These are phyloP conservation scores for Hemileia vastatrix DNA, from an alignment of 1,284 basidiomycete genomes.

Conservation along the genomic window DNA sequence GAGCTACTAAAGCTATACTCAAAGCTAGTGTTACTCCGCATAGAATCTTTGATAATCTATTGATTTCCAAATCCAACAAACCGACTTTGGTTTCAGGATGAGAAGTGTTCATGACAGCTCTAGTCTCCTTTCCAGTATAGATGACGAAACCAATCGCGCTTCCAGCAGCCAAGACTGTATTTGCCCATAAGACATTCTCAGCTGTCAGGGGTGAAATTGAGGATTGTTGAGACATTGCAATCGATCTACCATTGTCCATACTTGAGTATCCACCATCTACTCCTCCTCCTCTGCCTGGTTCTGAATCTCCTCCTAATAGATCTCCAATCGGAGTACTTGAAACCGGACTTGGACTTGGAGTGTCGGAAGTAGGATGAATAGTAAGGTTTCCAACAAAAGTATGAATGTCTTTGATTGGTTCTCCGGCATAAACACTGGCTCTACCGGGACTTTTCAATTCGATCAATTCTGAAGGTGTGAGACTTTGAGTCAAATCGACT, in stretches of 20 bases:
- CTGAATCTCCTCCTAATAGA: slow-evolving; percentile 23
- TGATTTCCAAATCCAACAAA: slow-evolving; percentile 83
- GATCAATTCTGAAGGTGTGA: slow-evolving; percentile 58
- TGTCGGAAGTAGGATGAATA: slow-evolving; percentile 49
- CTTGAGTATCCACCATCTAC: slow-evolving; percentile 11
- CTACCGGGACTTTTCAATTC: no score
- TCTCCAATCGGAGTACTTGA: slow-evolving; percentile 47
- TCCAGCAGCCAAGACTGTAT: slow-evolving; percentile 91
- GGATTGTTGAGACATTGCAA: no score
- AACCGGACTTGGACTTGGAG: slow-evolving; percentile 11
- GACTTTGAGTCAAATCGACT: slow-evolving; percentile 67
- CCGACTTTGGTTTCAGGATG: slow-evolving; percentile 93
- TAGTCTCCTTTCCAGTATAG: slow-evolving; percentile 86
- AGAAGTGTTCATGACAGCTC: slow-evolving; percentile 98
- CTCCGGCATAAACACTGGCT: slow-evolving; percentile 54
- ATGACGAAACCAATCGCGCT: slow-evolving; percentile 83
- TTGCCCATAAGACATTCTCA: slow-evolving; percentile 92
- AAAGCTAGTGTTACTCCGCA: slow-evolving; percentile 86
- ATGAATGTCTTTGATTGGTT: slow-evolving; percentile 93
- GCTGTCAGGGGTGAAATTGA: slow-evolving; percentile 75
- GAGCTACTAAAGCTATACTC: slow-evolving; percentile 77
- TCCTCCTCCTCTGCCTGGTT: background rate
- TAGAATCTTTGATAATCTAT: slow-evolving; percentile 89
- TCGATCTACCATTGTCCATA: slow-evolving; percentile 5
- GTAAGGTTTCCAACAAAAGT: slow-evolving; percentile 88